A percentile compares a stretch with the other conserved stretches of the same genome.
These are phyloP conservation scores for Gymnopilus junonius DNA, from an alignment of 768 basidiomycete species.

Conservation along the genomic window DNA sequence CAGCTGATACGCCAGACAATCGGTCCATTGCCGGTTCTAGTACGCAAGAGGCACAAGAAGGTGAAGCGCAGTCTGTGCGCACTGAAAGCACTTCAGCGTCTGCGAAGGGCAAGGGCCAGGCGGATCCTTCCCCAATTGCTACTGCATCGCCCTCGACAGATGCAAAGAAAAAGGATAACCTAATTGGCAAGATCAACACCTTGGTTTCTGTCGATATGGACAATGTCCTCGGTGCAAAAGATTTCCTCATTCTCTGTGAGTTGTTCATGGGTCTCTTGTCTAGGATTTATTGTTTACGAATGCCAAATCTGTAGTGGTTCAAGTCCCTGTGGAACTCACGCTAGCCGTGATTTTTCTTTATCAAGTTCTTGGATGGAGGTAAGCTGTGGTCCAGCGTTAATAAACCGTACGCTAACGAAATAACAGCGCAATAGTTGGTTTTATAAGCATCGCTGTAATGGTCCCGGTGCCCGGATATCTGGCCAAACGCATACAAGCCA, in stretches of 20 bases:
- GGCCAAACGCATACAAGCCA: conserved; percentile 44
- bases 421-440: conserved; percentile 38
- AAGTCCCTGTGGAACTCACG: conserved; percentile 42
- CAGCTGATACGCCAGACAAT: conserved; percentile 6
- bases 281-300: background rate
- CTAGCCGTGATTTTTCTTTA: conserved; percentile 49
- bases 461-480: conserved; percentile 66
- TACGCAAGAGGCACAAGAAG: conserved; percentile 20
- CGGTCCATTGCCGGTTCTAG: background rate
- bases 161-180: conserved; percentile 42
- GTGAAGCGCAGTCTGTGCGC: conserved; percentile 46
- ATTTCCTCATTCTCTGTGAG: conserved; percentile 36
- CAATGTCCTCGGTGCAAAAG: conserved; percentile 38
- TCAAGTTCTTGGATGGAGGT: conserved; percentile 51
- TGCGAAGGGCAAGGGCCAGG: conserved; percentile 6
- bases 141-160: background rate
- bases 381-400: background rate
- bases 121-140: conserved; percentile 9
- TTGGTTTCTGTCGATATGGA: conserved; percentile 67
- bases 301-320: conserved; percentile 20
- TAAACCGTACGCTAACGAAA: background rate
- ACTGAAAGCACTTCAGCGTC: background rate
- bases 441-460: conserved; percentile 53
- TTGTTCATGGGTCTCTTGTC: background rate
- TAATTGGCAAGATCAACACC: conserved; percentile 80